Percentiles rank a stretch among this genome's conserved stretches.
Conservation (phyloP, 768 basidiomycete genomes). For the Gautieria morchelliformis region DNA sequence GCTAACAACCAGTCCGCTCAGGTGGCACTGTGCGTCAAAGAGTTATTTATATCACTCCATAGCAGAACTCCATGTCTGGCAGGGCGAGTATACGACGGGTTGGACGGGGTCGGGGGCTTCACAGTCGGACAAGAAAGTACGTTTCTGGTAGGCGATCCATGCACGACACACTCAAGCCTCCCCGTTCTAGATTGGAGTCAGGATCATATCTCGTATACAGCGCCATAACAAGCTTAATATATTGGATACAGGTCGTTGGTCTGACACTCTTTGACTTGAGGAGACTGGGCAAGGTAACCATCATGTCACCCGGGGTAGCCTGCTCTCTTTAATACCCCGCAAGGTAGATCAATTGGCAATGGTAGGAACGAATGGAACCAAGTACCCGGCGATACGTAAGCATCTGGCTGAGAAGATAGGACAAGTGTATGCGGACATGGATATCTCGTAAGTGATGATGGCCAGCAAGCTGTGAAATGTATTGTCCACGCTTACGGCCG, state of each 20-base stretch:
- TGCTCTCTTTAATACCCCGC: constrained; percentile 5
- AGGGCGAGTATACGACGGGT: constrained; percentile 92
- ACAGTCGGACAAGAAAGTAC: constrained; percentile 88
- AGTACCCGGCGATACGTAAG: constrained; percentile 77
- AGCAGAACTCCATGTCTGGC: not conserved
- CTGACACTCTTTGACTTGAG: constrained; percentile 86
- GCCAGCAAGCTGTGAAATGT: not conserved
- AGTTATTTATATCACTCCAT: not conserved
- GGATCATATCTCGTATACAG: not conserved
- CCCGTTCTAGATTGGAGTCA: constrained; percentile 52
- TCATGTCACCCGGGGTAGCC: not conserved
- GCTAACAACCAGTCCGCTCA: constrained; percentile 13
- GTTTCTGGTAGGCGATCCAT: too few relatives aligned
- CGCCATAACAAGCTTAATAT: not conserved
- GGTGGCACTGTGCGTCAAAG: constrained; percentile 34
- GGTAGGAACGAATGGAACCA: constrained; percentile 83
- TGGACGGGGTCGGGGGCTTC: constrained; percentile 91
- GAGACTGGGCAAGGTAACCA: constrained; percentile 61
- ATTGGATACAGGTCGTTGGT: constrained; percentile 60
- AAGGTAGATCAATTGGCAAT: constrained; percentile 69
- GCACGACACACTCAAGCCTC: not conserved
- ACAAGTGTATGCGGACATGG: constrained; percentile 79
- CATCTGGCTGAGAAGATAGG: constrained; percentile 80
- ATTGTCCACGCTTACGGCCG: not conserved
- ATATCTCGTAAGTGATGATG: constrained; percentile 55